Base-by-base conservation (phyloP, 371 early-diverging fungal species). In the Mortierella sp. region DNA sequence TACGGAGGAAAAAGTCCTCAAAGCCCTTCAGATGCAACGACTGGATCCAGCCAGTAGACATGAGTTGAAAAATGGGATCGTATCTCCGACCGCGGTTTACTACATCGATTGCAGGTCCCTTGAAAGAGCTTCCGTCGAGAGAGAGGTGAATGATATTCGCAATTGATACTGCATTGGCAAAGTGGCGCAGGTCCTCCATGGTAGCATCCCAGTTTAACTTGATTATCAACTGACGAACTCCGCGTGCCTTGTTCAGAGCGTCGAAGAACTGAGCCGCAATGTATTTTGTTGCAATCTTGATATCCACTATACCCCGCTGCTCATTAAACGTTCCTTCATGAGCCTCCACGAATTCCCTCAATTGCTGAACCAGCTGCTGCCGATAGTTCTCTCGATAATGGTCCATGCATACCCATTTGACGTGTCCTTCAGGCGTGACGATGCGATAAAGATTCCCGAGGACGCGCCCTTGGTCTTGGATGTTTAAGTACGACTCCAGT, bases 361-460 rank as follows among this genome's bases (percentile, higher is more conserved):
- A 49, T 2, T 31, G 42, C 4, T 34, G 17, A 23, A 55, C 43
- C 9, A 23, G 43, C 11, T 55, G 6, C 11, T 43, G 49, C 0
- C 44, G 43, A 31, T 60, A 55, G 24, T 39, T 43, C 17, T 19
- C 32, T 21, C 51, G 60, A 23, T 60, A 68, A 28, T 68, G 68
- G 4, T 68, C 51, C 2, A 68, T 15, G 31, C 68, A 68, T 6
- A 68, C 60, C 68, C 68, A 68, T 28, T 68, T 68, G 47, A 68
- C 60, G 21, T 68, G 60, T 0, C 68, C 68, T 2, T 42, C 31
- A 21, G 15, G 14, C 14, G 60, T 60, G 50, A 56, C 50, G 41
- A 56, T 56, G 14, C 68, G 17, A 51, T 68, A 59, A 5, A 68
- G 56, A 21, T 60, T 60, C 37, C 61, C 69, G 0, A 60, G 51